Conservation (phyloP, 2,329 filamentous ascomycete genomes). For the Fusarium buharicum region DNA sequence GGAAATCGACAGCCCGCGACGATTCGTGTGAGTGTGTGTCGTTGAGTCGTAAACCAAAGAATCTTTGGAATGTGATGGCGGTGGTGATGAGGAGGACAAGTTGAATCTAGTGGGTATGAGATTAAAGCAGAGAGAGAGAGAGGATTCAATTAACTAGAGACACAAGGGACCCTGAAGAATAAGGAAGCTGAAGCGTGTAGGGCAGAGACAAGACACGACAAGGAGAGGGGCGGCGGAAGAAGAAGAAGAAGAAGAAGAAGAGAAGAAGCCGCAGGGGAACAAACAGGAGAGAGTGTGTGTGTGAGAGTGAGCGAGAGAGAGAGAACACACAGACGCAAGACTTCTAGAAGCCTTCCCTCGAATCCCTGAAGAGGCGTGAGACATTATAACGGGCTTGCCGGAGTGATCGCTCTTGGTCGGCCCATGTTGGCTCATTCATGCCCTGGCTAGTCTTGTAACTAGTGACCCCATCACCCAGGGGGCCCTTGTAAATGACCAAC, state of each 20-base stretch:
- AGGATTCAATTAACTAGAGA: conserved; percentile 28
- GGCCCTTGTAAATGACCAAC: conserved; percentile 36
- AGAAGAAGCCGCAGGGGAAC: conserved; percentile 8
- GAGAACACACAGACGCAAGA: conserved; percentile 22
- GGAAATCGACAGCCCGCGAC: conserved; percentile 46
- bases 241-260: conserved; percentile 18
- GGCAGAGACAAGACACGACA: conserved; percentile 14
- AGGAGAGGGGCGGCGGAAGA: conserved; percentile 18
- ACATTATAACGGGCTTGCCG: conserved; percentile 48
- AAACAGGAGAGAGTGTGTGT: conserved; percentile 9
- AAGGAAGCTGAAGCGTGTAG: conserved; percentile 10
- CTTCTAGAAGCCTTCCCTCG: conserved; percentile 50
- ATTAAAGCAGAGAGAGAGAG: conserved; percentile 26
- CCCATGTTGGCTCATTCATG: conserved; percentile 38
- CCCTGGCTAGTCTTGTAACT: conserved; percentile 41
- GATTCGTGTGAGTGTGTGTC: conserved; percentile 32
- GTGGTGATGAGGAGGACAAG: conserved; percentile 17
- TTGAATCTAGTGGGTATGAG: conserved; percentile 11
- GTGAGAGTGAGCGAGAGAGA: not conserved
- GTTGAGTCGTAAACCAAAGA: conserved; percentile 36
- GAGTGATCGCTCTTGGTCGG: conserved; percentile 42
- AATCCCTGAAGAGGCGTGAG: conserved; percentile 43
- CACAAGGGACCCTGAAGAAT: conserved; percentile 28
- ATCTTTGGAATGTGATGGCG: conserved; percentile 20
- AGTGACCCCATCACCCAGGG: conserved; percentile 33